Evolutionary conservation across 2,329 filamentous ascomycete species (phyloP).

Genomic region (Acarospora socialis): DNA sequence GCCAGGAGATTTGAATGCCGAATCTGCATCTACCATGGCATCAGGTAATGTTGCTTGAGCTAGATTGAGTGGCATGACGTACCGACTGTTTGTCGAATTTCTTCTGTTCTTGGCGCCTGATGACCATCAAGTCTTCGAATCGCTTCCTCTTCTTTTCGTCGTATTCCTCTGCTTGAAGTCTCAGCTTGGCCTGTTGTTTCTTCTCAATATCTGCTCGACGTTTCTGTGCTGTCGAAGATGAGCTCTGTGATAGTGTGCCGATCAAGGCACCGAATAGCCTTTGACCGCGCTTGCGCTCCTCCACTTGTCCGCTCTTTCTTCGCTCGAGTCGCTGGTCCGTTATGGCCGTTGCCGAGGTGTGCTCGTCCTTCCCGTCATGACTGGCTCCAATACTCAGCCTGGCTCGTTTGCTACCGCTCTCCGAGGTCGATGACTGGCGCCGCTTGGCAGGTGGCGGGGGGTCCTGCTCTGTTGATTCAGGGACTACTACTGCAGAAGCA

Average conservation of each 20-base stretch:
- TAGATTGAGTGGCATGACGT: constrained; percentile 23
- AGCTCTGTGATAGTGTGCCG: constrained; percentile 62
- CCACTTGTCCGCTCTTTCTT: constrained; percentile 38
- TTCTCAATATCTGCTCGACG: constrained; percentile 68
- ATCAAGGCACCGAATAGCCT: constrained; percentile 74
- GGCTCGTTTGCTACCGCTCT: constrained; percentile 38
- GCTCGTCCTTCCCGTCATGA: constrained; percentile 14
- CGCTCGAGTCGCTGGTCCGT: constrained; percentile 21
- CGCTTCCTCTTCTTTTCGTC: constrained; percentile 52
- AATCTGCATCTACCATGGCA: constrained; percentile 48
- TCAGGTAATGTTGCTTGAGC: constrained; percentile 15
- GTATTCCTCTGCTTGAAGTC: constrained; percentile 57
- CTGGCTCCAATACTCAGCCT: constrained; percentile 29
- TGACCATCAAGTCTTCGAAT: constrained; percentile 44
- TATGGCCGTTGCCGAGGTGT: constrained; percentile 15
- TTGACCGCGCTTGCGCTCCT: constrained; percentile 74
- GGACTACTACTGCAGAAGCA: constrained; percentile 40
- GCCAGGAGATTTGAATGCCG: constrained; percentile 59
- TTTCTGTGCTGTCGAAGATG: constrained; percentile 47
- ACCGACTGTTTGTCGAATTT: constrained; percentile 65
- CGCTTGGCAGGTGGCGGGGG: constrained; percentile 29
- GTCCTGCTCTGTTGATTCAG: constrained; percentile 26
- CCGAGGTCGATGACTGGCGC: constrained; percentile 38
- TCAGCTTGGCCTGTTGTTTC: constrained; percentile 62
- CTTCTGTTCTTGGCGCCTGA: constrained; percentile 55